These are phyloP conservation scores for Oryza australiensis DNA, from an alignment of 176 grass and related monocot species.

Conservation along the genomic window DNA sequence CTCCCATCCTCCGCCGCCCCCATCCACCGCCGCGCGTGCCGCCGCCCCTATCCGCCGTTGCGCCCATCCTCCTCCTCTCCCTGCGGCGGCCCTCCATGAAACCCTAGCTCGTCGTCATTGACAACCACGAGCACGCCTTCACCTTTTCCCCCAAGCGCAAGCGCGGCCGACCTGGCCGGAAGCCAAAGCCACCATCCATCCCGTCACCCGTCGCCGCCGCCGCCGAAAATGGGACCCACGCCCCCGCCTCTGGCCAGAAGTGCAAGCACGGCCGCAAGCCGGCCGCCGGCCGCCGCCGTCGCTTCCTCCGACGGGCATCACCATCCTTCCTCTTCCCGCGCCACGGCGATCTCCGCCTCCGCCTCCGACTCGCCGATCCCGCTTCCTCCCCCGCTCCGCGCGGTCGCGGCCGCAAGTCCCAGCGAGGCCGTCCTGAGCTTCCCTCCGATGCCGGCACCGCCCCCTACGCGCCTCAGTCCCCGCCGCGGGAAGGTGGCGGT, in stretches of 20 bases:
- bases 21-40: too few relatives aligned
- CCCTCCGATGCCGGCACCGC: conserved; percentile 32
- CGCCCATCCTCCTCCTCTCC: too few relatives aligned
- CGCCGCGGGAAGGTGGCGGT: conserved; percentile 33
- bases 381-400: conserved; percentile 15
- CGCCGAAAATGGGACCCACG: neutral
- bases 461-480: conserved; percentile 2
- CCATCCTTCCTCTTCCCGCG: conserved; percentile 32
- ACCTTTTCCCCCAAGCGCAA: conserved; percentile 42
- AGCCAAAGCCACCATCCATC: conserved; percentile 26
- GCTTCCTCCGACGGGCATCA: conserved; percentile 7
- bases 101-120: conserved; percentile 64
- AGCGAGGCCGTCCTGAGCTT: conserved; percentile 37
- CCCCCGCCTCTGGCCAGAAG: conserved; percentile 23
- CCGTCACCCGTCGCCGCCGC: neutral
- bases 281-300: conserved; percentile 4
- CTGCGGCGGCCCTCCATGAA: too few relatives aligned
- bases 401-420: conserved; percentile 30
- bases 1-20: too few relatives aligned
- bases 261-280: conserved; percentile 55
- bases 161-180: conserved; percentile 27
- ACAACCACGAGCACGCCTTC: conserved; percentile 16
- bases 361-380: conserved; percentile 25
- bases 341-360: conserved; percentile 18
- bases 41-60: too few relatives aligned